phyloP scores from a whole-genome alignment of 352 stramenopile species.

The Blastocystis sp. region DNA sequence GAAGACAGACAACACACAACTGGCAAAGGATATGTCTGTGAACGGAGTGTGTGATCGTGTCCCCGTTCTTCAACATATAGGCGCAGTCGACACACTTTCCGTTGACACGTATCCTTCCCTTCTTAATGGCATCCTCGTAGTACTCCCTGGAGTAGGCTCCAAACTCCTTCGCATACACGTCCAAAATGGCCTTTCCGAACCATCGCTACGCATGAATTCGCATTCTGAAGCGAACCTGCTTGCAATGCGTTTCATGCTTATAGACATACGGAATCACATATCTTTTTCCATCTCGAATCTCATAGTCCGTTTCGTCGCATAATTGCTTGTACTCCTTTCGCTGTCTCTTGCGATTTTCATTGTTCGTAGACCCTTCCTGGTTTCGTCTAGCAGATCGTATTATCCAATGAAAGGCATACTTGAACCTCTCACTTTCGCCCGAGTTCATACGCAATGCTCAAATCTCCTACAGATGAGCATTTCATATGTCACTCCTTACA shows the following conservation, averaged over 20 bases:
- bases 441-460: too few relatives aligned
- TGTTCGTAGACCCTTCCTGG: neutral
- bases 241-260: constrained; percentile 65
- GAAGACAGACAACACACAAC: neutral
- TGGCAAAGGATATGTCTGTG: constrained; percentile 28
- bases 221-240: constrained; percentile 1
- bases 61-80: constrained; percentile 62
- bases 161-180: constrained; percentile 65
- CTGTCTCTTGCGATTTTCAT: constrained; percentile 61
- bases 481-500: neutral
- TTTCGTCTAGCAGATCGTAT: constrained; percentile 45
- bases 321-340: constrained; percentile 58
- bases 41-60: constrained; percentile 53
- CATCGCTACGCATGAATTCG: constrained; percentile 32
- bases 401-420: neutral
- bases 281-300: constrained; percentile 52
- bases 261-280: constrained; percentile 68
- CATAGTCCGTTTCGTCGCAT: constrained; percentile 60
- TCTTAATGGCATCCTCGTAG: constrained; percentile 58
- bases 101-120: constrained; percentile 55
- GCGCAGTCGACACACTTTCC: neutral
- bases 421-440: neutral
- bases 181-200: constrained; percentile 47
- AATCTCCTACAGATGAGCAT: neutral
- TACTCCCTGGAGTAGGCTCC: constrained; percentile 67